Conservation (phyloP, 345 rosid genomes). For the Bruguiera sexangula region DNA sequence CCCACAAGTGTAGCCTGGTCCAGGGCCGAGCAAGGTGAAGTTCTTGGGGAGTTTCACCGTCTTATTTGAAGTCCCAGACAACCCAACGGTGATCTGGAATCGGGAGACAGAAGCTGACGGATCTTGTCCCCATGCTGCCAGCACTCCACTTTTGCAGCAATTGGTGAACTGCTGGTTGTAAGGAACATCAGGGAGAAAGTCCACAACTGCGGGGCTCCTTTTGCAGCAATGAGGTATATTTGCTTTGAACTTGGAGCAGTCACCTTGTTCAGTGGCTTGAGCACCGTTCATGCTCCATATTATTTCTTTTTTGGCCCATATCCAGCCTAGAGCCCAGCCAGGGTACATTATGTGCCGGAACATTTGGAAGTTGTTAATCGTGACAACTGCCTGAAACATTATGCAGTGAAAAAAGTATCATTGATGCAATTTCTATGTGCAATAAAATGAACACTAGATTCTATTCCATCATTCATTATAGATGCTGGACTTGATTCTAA, state of each 20-base stretch:
- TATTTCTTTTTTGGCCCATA: conserved; percentile 90
- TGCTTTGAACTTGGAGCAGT: conserved; percentile 89
- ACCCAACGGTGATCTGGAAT: conserved; percentile 74
- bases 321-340: conserved; percentile 86
- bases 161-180: conserved; percentile 72
- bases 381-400: conserved; percentile 58
- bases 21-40: conserved; percentile 78
- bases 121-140: conserved; percentile 79
- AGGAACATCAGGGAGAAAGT: conserved; percentile 75
- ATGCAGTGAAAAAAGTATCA: too few relatives aligned
- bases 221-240: conserved; percentile 82
- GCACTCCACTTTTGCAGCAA: conserved; percentile 89
- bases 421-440: not conserved
- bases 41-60: conserved; percentile 84
- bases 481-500: not conserved
- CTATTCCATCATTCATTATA: not conserved
- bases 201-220: conserved; percentile 65
- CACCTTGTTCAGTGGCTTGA: conserved; percentile 89
- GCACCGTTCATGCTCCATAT: conserved; percentile 79
- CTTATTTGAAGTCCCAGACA: conserved; percentile 73
- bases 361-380: conserved; percentile 69
- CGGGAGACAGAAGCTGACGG: conserved; percentile 63
- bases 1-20: conserved; percentile 86
- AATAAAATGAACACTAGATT: not conserved
- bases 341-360: conserved; percentile 74